Percentiles rank a stretch among this genome's conserved stretches.
phyloP scores from a whole-genome alignment of 148 eudicot species.

The Persicaria tinctoria region DNA sequence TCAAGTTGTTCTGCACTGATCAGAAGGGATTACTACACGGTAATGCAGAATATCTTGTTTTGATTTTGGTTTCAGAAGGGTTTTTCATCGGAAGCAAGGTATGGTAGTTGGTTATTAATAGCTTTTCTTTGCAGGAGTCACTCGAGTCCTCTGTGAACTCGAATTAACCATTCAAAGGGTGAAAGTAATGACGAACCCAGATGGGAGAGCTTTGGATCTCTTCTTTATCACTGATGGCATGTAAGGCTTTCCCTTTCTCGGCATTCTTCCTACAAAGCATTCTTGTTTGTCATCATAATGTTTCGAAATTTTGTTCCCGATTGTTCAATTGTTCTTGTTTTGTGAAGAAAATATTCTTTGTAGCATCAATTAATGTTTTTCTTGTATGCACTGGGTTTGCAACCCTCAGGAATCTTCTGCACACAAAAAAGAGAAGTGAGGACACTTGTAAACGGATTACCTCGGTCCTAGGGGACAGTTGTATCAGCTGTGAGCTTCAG shows the following conservation, averaged over 20 bases:
- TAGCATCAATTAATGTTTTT: no score
- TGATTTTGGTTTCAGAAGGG: background rate
- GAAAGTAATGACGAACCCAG: constrained; percentile 80
- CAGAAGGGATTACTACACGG: constrained; percentile 68
- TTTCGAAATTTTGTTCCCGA: background rate
- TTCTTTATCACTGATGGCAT: constrained; percentile 70
- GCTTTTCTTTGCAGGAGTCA: constrained; percentile 46
- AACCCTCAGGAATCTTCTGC: constrained; percentile 49
- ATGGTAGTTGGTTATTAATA: background rate
- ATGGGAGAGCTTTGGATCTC: constrained; percentile 65
- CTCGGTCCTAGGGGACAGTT: constrained; percentile 59
- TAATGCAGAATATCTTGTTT: constrained; percentile 19
- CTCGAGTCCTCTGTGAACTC: constrained; percentile 63
- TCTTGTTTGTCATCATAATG: background rate
- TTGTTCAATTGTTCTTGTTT: background rate
- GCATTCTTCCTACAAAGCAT: background rate
- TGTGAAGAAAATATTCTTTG: no score
- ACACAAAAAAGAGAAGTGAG: constrained; percentile 59
- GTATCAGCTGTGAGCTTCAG: constrained; percentile 63
- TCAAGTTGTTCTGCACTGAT: constrained; percentile 55
- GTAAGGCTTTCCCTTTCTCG: constrained; percentile 31
- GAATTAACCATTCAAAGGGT: constrained; percentile 68
- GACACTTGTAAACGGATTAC: constrained; percentile 43
- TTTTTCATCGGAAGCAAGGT: background rate
- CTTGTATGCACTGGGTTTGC: background rate